Base-by-base conservation (phyloP, 2,329 filamentous ascomycete genomes). In the Alternaria viburni region DNA sequence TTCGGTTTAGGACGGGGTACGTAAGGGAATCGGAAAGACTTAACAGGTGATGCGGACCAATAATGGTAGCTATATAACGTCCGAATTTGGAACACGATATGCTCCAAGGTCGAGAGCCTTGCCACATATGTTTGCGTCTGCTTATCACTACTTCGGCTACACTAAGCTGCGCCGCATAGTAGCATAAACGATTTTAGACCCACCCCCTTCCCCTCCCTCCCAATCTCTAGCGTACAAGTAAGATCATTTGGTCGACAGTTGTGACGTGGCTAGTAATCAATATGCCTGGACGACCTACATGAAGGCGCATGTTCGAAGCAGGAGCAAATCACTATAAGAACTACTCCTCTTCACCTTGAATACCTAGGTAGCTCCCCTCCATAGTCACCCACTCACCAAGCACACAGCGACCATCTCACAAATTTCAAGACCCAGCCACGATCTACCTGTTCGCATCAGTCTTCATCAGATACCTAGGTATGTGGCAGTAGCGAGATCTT, bases 21-120 rank as follows among this genome's bases (percentile, higher is more conserved):
- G 52, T 57, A 45, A 41, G 58, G 26, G 59, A 36, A 66, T 59
- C 41, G 54, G 55, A 65, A 62, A 61, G 57, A 61, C 60, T 67
- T 21, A 52, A 49, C n/a, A 57, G 50, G 51, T 23, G 59, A 50
- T 52, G 51, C 59, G 51, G 66, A 57, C 51, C 44, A 54, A 47
- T 57, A 59, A 41, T 65, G 64, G 62, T 59, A 61, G 57, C 50
- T 63, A 65, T 65, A 68, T 74, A 73, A 75, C 71, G 72, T 76
- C 69, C 59, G 65, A 69, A 59, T 64, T 68, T 65, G 67, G 63
- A 67, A 72, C 66, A 65, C 67, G 59, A 65, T 65, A 71, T 71
- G 72, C 62, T 72, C 66, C 60, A 69, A 69, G 75, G 67, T 69
- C 67, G 65, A 66, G 69, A 73, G 13, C 7, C 32, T 15, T 30